Evolutionary conservation across 2,329 filamentous ascomycete species (phyloP), one percentile per base, ranked within the genome.

Genomic region (Colletotrichum sp.): DNA sequence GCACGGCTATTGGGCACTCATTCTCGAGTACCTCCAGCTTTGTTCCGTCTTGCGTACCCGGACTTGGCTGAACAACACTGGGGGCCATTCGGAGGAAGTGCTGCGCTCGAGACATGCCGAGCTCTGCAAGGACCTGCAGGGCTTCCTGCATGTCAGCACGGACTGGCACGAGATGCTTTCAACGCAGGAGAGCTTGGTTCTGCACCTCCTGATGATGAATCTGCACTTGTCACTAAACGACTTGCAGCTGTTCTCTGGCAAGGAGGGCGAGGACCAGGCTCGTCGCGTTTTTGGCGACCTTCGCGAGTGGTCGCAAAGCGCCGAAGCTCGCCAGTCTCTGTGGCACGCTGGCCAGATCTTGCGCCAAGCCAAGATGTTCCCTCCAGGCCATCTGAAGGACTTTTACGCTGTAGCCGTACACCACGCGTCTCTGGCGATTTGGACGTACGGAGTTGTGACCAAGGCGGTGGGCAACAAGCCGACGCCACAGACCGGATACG

Each of bases 341-440:
- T 95, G 91, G 90, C 92, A 93, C 78, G 93, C 93, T 2, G 93
- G 92, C 0, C 93, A 94, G 81, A 88, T 94, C 2, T 81, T 95
- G 7, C 89, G 92, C 9, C 89, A 90, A 55, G 93, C 92, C 3
- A 90, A 89, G 79, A 76, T 84, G 64, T 89, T 93, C 64, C 88
- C 91, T 0, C 81, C 85, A 3, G 87, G 88, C 0, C 86, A 89
- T 13, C 82, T 95, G 5, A 90, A 91, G 59, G 92, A 93, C 77
- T 95, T 95, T 81, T 90, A 92, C 77, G 92, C 93, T 1, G 90
- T 95, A 8, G 92, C 90, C 0, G 89, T 95, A 1, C 94, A 95
- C 80, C 93, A 95, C 80, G 93, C 92, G 6, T 89, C 90, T 15
- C 85, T 95, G 6, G 90, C 91, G 1, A 85, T 95, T 55, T 95